phyloP scores from a whole-genome alignment of 208 protist species.

The Acanthamoeba quina region DNA sequence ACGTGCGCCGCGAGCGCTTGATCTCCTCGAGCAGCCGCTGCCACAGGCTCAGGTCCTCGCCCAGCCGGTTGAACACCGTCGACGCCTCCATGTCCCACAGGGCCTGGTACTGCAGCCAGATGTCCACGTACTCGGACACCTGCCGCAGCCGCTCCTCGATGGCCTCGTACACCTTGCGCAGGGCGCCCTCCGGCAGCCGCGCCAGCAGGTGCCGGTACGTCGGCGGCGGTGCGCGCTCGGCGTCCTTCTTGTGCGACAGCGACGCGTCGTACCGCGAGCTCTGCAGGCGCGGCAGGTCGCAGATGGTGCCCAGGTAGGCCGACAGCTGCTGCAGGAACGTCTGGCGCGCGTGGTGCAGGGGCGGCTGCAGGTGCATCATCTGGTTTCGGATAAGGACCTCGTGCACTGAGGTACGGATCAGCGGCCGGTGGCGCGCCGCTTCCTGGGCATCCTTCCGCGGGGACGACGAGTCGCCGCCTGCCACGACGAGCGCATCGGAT shows the following conservation, averaged over 20 bases:
- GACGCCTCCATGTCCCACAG: constrained; percentile 92
- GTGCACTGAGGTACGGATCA: constrained; percentile 74
- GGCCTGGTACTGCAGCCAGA: constrained; percentile 93
- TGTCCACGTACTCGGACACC: constrained; percentile 87
- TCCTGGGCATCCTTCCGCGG: background rate
- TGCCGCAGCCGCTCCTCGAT: constrained; percentile 84
- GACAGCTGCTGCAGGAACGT: constrained; percentile 76
- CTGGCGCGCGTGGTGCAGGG: constrained; percentile 87
- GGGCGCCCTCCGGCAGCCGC: constrained; percentile 78
- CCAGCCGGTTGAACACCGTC: constrained; percentile 81
- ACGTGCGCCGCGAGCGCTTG: constrained; percentile 85
- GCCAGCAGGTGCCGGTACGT: constrained; percentile 76
- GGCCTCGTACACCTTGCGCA: constrained; percentile 81
- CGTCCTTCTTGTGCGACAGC: constrained; percentile 63
- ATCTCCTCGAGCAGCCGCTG: constrained; percentile 87
- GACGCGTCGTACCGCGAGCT: constrained; percentile 82
- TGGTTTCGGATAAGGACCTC: constrained; percentile 90
- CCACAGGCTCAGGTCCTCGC: constrained; percentile 90
- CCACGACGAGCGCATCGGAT: background rate
- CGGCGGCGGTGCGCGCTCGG: background rate
- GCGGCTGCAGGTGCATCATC: constrained; percentile 85
- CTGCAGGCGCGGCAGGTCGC: constrained; percentile 83
- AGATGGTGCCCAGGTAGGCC: constrained; percentile 80
- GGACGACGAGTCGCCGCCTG: background rate
- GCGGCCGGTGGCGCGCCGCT: constrained; percentile 13